Evolutionary conservation across 257 asterid genomes (phyloP).

Genomic region (Nicotiana tabacum): DNA sequence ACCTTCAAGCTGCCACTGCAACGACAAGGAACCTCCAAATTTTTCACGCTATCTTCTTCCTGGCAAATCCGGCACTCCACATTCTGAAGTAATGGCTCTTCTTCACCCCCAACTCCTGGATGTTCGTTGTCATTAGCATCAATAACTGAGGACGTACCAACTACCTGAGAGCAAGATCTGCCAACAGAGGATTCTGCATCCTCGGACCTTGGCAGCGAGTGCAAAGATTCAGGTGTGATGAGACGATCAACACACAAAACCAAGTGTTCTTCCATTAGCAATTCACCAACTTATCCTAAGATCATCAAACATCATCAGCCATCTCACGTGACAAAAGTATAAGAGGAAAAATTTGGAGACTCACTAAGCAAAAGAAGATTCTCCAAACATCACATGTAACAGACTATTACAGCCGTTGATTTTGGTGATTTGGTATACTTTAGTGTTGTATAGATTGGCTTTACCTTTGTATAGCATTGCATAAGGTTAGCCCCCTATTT

Average conservation of each 20-base stretch:
- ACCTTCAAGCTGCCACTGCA: conserved; percentile 54
- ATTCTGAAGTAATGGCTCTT: conserved; percentile 31
- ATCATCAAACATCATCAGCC: neutral
- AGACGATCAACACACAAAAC: conserved; percentile 31
- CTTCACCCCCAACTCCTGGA: conserved; percentile 27
- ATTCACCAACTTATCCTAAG: conserved; percentile 3
- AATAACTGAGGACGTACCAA: conserved; percentile 20
- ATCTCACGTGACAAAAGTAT: neutral
- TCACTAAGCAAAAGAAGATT: neutral
- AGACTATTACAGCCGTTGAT: neutral
- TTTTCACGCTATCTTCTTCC: conserved; percentile 37
- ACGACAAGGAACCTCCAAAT: conserved; percentile 41
- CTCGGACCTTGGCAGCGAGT: conserved; percentile 19
- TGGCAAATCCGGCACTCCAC: conserved; percentile 53
- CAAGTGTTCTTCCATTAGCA: conserved; percentile 39
- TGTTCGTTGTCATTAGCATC: conserved; percentile 17
- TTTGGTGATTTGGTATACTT: neutral
- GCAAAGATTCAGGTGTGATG: conserved; percentile 19
- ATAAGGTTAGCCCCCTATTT: neutral
- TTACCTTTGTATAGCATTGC: neutral
- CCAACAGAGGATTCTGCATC: conserved; percentile 14
- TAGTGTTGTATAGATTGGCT: neutral
- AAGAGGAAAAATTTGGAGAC: neutral
- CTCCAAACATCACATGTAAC: neutral
- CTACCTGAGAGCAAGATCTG: conserved; percentile 18